Conservation (phyloP, 441 rosid species). For the Kokia cookei region DNA sequence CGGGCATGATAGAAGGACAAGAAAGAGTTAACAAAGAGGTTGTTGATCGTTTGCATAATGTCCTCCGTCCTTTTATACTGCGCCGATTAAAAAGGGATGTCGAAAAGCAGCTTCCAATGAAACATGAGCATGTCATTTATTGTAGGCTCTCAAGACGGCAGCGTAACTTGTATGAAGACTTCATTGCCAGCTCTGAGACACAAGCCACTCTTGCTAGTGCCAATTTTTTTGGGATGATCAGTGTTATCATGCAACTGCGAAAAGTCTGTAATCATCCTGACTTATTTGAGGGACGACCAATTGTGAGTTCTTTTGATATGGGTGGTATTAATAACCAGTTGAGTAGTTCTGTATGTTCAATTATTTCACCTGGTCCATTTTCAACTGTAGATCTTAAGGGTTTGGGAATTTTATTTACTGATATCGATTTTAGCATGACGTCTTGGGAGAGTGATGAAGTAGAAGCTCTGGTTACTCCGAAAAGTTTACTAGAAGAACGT, state of each 20-base stretch:
- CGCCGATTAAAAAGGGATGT: slow-evolving; percentile 98
- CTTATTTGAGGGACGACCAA: slow-evolving; percentile 99
- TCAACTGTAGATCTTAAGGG: slow-evolving; percentile 54
- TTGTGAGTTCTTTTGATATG: slow-evolving; percentile 97
- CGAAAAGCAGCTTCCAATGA: slow-evolving; percentile 96
- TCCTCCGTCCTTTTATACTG: slow-evolving; percentile 96
- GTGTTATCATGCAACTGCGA: slow-evolving; percentile 99
- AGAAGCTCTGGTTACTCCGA: slow-evolving; percentile 70
- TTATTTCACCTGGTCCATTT: slow-evolving; percentile 62
- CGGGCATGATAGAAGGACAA: slow-evolving; percentile 99
- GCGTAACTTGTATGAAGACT: slow-evolving; percentile 98
- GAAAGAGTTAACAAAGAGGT: slow-evolving; percentile 97
- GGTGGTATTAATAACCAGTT: slow-evolving; percentile 68
- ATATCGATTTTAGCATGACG: slow-evolving; percentile 73
- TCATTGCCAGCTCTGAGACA: slow-evolving; percentile 98
- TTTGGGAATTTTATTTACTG: slow-evolving; percentile 80
- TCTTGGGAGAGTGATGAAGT: slow-evolving; percentile 91
- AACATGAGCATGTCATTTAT: slow-evolving; percentile 88
- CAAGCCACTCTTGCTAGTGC: slow-evolving; percentile 96
- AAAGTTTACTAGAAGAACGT: slow-evolving; percentile 56
- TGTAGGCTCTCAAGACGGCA: slow-evolving; percentile 98
- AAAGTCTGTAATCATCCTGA: slow-evolving; percentile 99
- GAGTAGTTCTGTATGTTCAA: slow-evolving; percentile 71
- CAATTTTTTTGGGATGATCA: slow-evolving; percentile 99
- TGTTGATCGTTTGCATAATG: slow-evolving; percentile 97